phyloP scores from a whole-genome alignment of 768 basidiomycete species.

The Phlebiopsis flavidoalba region DNA sequence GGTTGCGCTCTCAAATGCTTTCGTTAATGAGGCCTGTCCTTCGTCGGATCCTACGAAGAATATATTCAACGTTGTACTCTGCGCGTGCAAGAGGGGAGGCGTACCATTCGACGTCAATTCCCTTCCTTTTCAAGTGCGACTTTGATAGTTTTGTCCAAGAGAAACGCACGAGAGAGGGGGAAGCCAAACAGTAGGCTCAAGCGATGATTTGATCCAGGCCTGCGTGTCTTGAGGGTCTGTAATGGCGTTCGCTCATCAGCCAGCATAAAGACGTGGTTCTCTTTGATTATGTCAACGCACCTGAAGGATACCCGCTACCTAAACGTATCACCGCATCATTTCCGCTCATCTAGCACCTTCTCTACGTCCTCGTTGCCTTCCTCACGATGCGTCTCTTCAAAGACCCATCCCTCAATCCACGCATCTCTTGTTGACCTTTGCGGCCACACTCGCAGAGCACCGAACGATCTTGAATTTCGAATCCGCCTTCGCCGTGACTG shows the following conservation, averaged over 20 bases:
- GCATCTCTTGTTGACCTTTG: slow-evolving; percentile 94
- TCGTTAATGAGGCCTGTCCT: slow-evolving; percentile 67
- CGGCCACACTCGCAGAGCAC: slow-evolving; percentile 89
- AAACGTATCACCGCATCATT: slow-evolving; percentile 35
- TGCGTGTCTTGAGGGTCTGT: slow-evolving; percentile 92
- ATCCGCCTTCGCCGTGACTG: slow-evolving; percentile 90
- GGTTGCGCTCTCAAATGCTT: slow-evolving; percentile 66
- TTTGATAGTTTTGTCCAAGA: slow-evolving; percentile 95
- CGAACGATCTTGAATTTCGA: slow-evolving; percentile 96
- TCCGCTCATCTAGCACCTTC: slow-evolving; percentile 6
- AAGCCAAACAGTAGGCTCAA: slow-evolving; percentile 92
- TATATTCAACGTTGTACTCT: not conserved
- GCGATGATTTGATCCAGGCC: slow-evolving; percentile 68
- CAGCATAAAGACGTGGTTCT: not conserved
- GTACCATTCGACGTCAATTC: slow-evolving; percentile 78
- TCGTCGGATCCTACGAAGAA: slow-evolving; percentile 73
- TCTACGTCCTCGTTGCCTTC: not conserved
- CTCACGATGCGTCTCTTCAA: slow-evolving; percentile 50
- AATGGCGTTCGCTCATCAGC: not conserved
- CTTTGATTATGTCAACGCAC: slow-evolving; percentile 29
- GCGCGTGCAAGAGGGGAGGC: slow-evolving; percentile 2
- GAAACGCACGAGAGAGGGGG: slow-evolving; percentile 85
- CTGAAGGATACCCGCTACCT: slow-evolving; percentile 93
- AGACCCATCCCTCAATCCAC: slow-evolving; percentile 83
- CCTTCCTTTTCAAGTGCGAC: slow-evolving; percentile 76